Conservation (phyloP, 495 filamentous ascomycete species). For the Podospora pseudoanserina region DNA sequence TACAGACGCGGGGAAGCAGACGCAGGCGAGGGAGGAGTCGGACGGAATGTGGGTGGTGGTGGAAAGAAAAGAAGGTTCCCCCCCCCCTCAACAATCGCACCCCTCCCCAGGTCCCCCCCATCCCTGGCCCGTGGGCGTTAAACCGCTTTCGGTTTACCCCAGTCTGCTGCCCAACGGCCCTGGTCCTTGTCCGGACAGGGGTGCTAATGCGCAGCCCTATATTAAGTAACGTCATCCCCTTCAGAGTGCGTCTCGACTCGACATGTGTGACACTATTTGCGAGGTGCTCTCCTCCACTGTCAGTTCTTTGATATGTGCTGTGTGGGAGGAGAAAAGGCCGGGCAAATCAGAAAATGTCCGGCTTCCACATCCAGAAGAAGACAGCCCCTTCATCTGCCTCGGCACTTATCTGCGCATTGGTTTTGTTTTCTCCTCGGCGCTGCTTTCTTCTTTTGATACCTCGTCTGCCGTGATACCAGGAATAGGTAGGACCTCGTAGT, state of each 20-base stretch:
- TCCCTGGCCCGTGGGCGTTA: slow-evolving; percentile 25
- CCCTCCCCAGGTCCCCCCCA: background rate
- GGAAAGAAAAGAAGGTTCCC: too few relatives aligned
- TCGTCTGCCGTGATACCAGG: background rate
- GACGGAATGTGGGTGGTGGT: slow-evolving; percentile 1
- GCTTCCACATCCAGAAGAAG: slow-evolving; percentile 32
- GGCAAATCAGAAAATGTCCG: slow-evolving; percentile 29
- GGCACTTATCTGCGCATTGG: background rate
- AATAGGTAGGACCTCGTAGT: background rate
- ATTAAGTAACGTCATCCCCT: slow-evolving; percentile 35
- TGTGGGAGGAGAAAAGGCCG: too few relatives aligned
- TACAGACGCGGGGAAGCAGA: slow-evolving; percentile 11
- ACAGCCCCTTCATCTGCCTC: background rate
- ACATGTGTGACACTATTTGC: background rate
- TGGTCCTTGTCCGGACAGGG: slow-evolving; percentile 15
- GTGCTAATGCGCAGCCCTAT: slow-evolving; percentile 32
- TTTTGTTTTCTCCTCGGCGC: background rate
- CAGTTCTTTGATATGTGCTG: too few relatives aligned
- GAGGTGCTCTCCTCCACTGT: too few relatives aligned
- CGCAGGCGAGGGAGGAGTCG: background rate
- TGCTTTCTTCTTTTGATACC: background rate
- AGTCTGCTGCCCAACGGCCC: slow-evolving; percentile 22
- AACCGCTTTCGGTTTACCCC: slow-evolving; percentile 29
- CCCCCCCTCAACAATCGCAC: too few relatives aligned
- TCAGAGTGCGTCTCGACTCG: background rate